Conservation (phyloP, 2,329 filamentous ascomycete genomes). For the Metarhizium anisopliae region DNA sequence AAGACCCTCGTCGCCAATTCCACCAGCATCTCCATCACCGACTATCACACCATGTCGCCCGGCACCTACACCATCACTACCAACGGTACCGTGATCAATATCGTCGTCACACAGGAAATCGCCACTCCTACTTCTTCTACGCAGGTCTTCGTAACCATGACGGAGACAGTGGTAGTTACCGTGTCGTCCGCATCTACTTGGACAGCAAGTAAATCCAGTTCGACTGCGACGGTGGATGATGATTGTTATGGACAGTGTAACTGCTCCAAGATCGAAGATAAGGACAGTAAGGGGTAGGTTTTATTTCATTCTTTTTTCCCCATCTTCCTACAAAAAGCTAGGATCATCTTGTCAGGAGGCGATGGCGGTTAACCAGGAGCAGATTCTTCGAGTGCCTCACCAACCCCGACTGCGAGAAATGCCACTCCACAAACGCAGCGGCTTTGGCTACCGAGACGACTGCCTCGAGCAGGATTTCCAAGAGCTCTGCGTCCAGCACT, state of each 20-base stretch:
- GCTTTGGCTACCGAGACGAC: background rate
- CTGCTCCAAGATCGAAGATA: constrained; percentile 17
- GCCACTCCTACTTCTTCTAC: background rate
- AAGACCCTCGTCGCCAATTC: background rate
- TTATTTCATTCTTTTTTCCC: too few species aligned
- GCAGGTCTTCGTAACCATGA: constrained; percentile 1
- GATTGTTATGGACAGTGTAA: constrained; percentile 12
- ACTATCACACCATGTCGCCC: background rate
- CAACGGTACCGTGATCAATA: constrained; percentile 1
- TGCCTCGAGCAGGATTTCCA: background rate
- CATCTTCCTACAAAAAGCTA: background rate
- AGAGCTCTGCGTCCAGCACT: background rate
- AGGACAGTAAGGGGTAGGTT: constrained; percentile 20
- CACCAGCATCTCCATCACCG: background rate
- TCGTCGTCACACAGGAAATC: constrained; percentile 3
- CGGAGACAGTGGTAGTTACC: constrained; percentile 4
- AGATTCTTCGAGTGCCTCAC: constrained; percentile 27
- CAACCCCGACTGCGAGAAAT: constrained; percentile 21
- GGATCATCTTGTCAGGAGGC: background rate
- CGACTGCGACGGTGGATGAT: background rate
- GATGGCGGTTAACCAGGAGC: background rate
- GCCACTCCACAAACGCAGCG: background rate
- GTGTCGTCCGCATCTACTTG: background rate
- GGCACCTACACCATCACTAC: constrained; percentile 3
- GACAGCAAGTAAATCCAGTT: background rate